Percentiles rank a stretch among this genome's conserved stretches.
Conservation (phyloP, 352 stramenopile genomes). For the Halophytophthora polymorphica region DNA sequence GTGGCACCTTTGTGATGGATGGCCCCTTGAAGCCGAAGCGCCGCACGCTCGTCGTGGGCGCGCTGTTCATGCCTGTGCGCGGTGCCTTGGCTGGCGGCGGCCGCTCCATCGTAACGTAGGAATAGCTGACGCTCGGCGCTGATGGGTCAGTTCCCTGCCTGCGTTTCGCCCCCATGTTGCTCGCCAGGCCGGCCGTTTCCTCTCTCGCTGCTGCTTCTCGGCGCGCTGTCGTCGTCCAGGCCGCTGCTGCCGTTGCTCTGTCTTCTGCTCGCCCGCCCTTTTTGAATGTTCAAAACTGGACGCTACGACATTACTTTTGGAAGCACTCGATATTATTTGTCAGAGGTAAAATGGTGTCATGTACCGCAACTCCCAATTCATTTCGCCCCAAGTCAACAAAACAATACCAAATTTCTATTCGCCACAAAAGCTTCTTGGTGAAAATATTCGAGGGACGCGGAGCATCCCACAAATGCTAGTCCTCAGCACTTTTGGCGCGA, state of each 20-base stretch:
- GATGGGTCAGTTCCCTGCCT: conserved; percentile 24
- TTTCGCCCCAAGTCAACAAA: too few relatives aligned
- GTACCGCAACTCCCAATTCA: too few relatives aligned
- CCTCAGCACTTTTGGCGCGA: not conserved
- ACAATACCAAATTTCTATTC: too few relatives aligned
- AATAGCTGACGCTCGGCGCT: conserved; percentile 9
- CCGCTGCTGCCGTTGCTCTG: not conserved
- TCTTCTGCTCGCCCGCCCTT: not conserved
- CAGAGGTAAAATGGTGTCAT: too few relatives aligned
- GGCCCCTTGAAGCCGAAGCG: conserved; percentile 42
- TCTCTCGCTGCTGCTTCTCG: too few relatives aligned
- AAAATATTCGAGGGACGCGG: not conserved
- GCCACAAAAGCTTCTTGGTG: not conserved
- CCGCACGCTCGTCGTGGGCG: conserved; percentile 10
- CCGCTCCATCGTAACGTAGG: conserved; percentile 13
- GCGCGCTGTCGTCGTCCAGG: not conserved
- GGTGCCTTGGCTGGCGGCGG: conserved; percentile 18
- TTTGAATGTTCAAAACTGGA: conserved; percentile 23
- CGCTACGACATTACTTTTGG: too few relatives aligned
- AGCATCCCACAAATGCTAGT: not conserved
- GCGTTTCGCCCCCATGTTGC: conserved; percentile 31
- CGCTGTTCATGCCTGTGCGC: conserved; percentile 6
- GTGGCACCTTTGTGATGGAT: conserved; percentile 25
- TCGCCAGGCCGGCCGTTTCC: not conserved
- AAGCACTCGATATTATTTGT: too few relatives aligned